Evolutionary conservation across 495 filamentous ascomycete species (phyloP).

Genomic region (Neurospora sp.): DNA sequence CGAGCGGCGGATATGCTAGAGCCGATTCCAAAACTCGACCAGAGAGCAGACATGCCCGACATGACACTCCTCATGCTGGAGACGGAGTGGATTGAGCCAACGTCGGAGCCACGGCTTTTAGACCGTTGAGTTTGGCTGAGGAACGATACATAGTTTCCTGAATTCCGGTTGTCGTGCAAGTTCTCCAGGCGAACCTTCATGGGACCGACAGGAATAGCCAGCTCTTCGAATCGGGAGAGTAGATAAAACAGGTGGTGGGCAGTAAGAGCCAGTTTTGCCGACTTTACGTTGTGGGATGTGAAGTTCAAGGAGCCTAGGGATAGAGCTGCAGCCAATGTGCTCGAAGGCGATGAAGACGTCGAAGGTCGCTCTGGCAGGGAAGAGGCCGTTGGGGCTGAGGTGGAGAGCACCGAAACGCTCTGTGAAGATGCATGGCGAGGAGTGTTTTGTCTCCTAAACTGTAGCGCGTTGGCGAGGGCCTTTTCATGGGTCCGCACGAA

Average conservation of each 20-base stretch:
- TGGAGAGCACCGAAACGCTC: constrained; percentile 39
- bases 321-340: constrained; percentile 69
- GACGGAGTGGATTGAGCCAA: constrained; percentile 85
- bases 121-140: constrained; percentile 66
- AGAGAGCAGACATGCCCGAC: constrained; percentile 86
- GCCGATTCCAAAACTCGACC: constrained; percentile 76
- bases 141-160: constrained; percentile 94
- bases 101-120: constrained; percentile 68
- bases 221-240: constrained; percentile 85
- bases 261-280: constrained; percentile 86
- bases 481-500: constrained; percentile 97
- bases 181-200: constrained; percentile 96
- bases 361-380: constrained; percentile 42
- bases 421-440: constrained; percentile 55
- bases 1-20: constrained; percentile 65
- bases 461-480: constrained; percentile 89
- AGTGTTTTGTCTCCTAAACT: constrained; percentile 57
- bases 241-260: constrained; percentile 96
- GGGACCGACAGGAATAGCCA: constrained; percentile 79
- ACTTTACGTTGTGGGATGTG: constrained; percentile 72
- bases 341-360: constrained; percentile 55
- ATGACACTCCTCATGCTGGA: constrained; percentile 96
- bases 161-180: constrained; percentile 74
- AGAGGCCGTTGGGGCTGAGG: constrained; percentile 38
- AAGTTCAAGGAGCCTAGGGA: constrained; percentile 79